Evolutionary conservation across 1,284 basidiomycete species (phyloP), one percentile per base, ranked within the genome.

Genomic region (Papiliotrema laurentii): DNA sequence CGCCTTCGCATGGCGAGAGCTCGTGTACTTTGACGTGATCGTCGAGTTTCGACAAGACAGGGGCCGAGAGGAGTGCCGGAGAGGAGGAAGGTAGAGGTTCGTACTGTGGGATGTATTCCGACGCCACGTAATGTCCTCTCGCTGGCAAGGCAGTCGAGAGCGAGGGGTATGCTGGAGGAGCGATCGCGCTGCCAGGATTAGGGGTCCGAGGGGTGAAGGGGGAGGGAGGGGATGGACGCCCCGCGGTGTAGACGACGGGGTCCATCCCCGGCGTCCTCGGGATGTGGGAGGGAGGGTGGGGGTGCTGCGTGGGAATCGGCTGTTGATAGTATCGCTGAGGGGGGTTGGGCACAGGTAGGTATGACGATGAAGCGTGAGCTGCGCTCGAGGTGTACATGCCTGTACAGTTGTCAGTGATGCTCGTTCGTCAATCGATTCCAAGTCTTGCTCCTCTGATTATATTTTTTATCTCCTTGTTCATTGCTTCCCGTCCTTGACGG

Each of bases 1-100:
- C 25, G 5, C 68, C 68, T 30, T 64, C 56, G 21, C 47, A 49
- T 1, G 63, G 63, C 16, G 35, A 50, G 35, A 58, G 59, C 4
- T 59, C 56, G 31, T 60, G 58, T 16, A 66, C 47, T 13, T 41
- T 56, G 28, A 68, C 51, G 25, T 45, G 53, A 7, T 47, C 5
- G n/a, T 40, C 46, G 9, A 41, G 37, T 4, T 3, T 24, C 5
- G 27, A 19, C 19, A 38, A 27, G 4, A 34, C 10, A 5, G 19
- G 11, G 10, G 38, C 10, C 11, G 38, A 9, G 6, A 40, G 38
- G 7, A 26, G 10, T 11, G 38, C 18, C 5, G 38, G 38, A 24
- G 41, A 43, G 28, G 25, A 9, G 30, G 30, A 31, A 31, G 30
- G 16, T 9, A 31, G 10, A 31, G 9, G 30, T 31, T 31, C 30